Conservation (phyloP, 2,329 filamentous ascomycete species). For the Bipolaris oryzae region DNA sequence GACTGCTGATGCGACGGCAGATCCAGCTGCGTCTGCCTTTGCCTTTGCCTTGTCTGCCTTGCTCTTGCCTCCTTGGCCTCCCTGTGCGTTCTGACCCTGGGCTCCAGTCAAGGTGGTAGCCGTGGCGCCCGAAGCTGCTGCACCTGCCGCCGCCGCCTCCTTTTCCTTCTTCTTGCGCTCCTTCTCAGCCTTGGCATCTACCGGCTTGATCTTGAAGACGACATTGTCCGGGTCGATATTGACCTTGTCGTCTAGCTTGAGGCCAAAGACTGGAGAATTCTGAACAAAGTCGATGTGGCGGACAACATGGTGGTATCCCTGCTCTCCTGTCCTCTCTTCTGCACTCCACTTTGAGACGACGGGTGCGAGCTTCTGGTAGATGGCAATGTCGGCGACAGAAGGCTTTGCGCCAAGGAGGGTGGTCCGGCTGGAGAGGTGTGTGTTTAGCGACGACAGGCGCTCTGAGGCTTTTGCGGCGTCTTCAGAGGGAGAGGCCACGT, state of each 20-base stretch:
- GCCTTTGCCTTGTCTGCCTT: conserved; percentile 56
- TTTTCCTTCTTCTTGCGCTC: conserved; percentile 97
- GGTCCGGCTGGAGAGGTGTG: conserved; percentile 84
- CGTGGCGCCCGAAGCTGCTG: conserved; percentile 59
- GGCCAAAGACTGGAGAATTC: conserved; percentile 74
- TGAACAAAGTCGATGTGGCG: conserved; percentile 94
- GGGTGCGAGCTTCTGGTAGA: conserved; percentile 80
- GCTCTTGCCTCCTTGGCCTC: conserved; percentile 52
- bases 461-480: conserved; percentile 63
- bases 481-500: conserved; percentile 66
- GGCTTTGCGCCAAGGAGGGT: conserved; percentile 90
- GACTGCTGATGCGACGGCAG: conserved; percentile 57
- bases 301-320: conserved; percentile 88
- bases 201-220: conserved; percentile 83
- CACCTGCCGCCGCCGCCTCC: conserved; percentile 62
- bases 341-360: conserved; percentile 78
- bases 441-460: conserved; percentile 80
- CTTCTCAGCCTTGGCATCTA: conserved; percentile 94
- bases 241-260: conserved; percentile 79
- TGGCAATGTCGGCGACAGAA: conserved; percentile 81
- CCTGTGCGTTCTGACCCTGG: conserved; percentile 31
- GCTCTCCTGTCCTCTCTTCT: conserved; percentile 87
- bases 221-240: conserved; percentile 79
- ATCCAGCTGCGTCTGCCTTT: conserved; percentile 61
- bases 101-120: conserved; percentile 45